phyloP scores from a whole-genome alignment of 495 filamentous ascomycete genomes.

The Durotheca rogersii region DNA sequence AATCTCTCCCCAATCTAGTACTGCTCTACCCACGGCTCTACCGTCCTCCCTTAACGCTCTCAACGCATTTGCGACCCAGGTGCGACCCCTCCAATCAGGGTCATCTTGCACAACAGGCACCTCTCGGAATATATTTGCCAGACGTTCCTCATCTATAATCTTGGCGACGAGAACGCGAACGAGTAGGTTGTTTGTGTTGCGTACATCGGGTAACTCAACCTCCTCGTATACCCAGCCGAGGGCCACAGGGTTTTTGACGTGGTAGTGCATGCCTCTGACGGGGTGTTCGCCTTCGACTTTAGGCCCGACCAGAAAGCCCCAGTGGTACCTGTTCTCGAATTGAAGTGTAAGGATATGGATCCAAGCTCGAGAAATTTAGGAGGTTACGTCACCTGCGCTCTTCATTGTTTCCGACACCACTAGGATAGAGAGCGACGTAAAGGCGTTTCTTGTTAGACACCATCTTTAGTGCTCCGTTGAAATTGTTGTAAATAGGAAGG shows the following conservation, averaged over 20 bases:
- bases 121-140: constrained; percentile 36
- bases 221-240: constrained; percentile 40
- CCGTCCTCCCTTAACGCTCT: constrained; percentile 33
- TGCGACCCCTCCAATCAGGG: constrained; percentile 43
- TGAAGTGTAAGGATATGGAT: too few relatives aligned
- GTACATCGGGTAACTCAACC: constrained; percentile 23
- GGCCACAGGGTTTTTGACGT: constrained; percentile 33
- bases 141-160: constrained; percentile 35
- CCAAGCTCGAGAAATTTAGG: too few relatives aligned
- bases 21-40: constrained; percentile 39
- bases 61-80: constrained; percentile 47
- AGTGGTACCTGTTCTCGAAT: too few relatives aligned
- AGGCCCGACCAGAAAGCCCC: constrained; percentile 46
- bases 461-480: too few relatives aligned
- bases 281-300: constrained; percentile 32
- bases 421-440: too few relatives aligned
- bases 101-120: constrained; percentile 38
- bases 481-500: too few relatives aligned
- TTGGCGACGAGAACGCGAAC: constrained; percentile 50
- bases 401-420: too few relatives aligned
- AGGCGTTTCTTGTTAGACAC: too few relatives aligned
- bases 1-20: constrained; percentile 40
- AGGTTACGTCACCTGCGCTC: too few relatives aligned
- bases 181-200: constrained; percentile 40
- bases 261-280: constrained; percentile 35